Percentiles rank a stretch among this genome's conserved stretches.
phyloP scores from a whole-genome alignment of 2,329 filamentous ascomycete genomes.

The Trichophyton mentagrophytes region DNA sequence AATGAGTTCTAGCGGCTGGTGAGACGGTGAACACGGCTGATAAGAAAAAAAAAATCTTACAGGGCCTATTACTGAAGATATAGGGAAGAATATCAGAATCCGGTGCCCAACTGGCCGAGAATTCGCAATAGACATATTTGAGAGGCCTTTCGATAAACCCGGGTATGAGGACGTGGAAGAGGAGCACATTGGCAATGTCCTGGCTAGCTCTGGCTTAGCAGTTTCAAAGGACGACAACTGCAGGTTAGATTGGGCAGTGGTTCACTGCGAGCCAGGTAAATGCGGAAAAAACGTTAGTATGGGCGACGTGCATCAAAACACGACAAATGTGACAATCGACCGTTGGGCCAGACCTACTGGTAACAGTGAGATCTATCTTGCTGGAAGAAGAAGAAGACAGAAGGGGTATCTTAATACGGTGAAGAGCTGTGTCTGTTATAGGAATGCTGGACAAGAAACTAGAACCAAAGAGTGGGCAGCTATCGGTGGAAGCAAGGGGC shows the following conservation, averaged over 20 bases:
- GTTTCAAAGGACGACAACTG: background rate
- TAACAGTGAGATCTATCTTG: background rate
- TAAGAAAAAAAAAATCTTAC: background rate
- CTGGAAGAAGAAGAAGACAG: background rate
- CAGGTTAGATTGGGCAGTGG: background rate
- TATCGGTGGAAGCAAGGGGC: background rate
- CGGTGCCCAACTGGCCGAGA: background rate
- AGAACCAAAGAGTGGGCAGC: background rate
- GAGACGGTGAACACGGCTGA: background rate
- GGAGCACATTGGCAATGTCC: background rate
- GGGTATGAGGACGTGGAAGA: too few relatives aligned
- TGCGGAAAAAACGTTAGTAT: background rate
- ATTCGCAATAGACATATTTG: background rate
- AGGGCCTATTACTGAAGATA: background rate
- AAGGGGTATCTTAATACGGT: background rate
- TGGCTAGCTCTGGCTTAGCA: background rate
- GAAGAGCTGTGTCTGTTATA: background rate
- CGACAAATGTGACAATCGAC: background rate
- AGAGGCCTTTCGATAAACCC: too few relatives aligned
- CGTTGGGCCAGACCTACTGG: background rate
- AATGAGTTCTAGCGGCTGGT: too few relatives aligned
- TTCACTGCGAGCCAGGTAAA: background rate
- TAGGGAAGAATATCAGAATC: background rate
- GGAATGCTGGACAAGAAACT: background rate
- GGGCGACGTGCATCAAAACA: background rate